Evolutionary conservation across 1,284 basidiomycete species (phyloP).

Genomic region (Boletellus deceptivus): DNA sequence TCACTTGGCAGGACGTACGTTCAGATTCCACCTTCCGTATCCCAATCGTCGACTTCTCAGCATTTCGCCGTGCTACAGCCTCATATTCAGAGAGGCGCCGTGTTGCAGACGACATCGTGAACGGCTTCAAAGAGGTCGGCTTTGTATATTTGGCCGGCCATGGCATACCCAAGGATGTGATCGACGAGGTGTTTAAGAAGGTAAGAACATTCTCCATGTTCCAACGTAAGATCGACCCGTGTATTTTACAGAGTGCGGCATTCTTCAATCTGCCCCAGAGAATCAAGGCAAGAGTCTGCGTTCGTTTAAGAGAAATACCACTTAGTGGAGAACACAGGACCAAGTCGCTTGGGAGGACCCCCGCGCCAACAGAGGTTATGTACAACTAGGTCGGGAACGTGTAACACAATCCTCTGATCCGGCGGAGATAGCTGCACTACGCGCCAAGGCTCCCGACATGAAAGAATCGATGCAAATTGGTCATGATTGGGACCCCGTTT

Average conservation of each 20-base stretch:
- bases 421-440: slow-evolving; percentile 71
- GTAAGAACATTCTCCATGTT: slow-evolving; percentile 33
- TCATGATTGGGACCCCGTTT: slow-evolving; percentile 69
- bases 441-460: slow-evolving; percentile 69
- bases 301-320: background rate
- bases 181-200: slow-evolving; percentile 61
- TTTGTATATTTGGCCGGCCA: slow-evolving; percentile 74
- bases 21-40: slow-evolving; percentile 50
- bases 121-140: slow-evolving; percentile 74
- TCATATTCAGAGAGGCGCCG: slow-evolving; percentile 55
- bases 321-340: slow-evolving; percentile 35
- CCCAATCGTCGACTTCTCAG: slow-evolving; percentile 76
- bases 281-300: slow-evolving; percentile 48
- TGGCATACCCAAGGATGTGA: slow-evolving; percentile 53
- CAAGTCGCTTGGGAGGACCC: slow-evolving; percentile 77
- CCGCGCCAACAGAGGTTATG: slow-evolving; percentile 80
- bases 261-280: slow-evolving; percentile 71
- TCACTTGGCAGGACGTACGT: slow-evolving; percentile 20
- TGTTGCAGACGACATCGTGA: slow-evolving; percentile 68
- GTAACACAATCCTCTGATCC: slow-evolving; percentile 72
- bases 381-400: slow-evolving; percentile 73
- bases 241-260: slow-evolving; percentile 54
- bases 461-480: slow-evolving; percentile 88
- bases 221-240: background rate
- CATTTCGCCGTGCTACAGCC: slow-evolving; percentile 49